Percentiles rank a stretch among this genome's conserved stretches.
Evolutionary conservation across 331 rosid genomes (phyloP).

Genomic region (Quercus phellos): DNA sequence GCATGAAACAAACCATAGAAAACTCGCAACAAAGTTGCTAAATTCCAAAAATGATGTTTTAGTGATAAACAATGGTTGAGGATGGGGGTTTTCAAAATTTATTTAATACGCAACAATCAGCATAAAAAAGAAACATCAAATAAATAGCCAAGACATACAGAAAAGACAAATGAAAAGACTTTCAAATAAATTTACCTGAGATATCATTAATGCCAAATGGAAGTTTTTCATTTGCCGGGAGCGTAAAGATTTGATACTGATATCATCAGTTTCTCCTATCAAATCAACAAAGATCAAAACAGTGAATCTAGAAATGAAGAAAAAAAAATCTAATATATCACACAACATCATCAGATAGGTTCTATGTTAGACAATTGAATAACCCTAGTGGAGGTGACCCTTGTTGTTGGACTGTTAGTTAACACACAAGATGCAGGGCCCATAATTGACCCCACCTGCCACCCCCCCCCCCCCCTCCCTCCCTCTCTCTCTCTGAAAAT

Average conservation of each 20-base stretch:
- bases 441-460: constrained; percentile 1
- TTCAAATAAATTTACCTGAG: constrained; percentile 50
- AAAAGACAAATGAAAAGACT: not conserved
- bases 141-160: not conserved
- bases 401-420: not conserved
- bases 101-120: not conserved
- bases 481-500: not conserved
- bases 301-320: not conserved
- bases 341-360: not conserved
- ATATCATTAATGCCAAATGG: constrained; percentile 80
- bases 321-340: not conserved
- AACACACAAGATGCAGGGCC: not conserved
- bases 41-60: not conserved
- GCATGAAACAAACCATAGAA: constrained; percentile 19
- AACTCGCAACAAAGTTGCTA: constrained; percentile 1
- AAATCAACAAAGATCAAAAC: constrained; percentile 11
- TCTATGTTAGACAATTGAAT: constrained; percentile 2
- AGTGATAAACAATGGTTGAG: not conserved
- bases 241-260: constrained; percentile 54
- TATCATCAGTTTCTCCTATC: constrained; percentile 77
- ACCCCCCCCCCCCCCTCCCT: not conserved
- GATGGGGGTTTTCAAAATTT: not conserved
- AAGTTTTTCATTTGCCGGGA: constrained; percentile 91
- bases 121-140: not conserved
- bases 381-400: constrained; percentile 2